Evolutionary conservation across 805 yeast species (phyloP), one percentile per base, ranked within the genome.

Genomic region (Brettanomyces sp.): DNA sequence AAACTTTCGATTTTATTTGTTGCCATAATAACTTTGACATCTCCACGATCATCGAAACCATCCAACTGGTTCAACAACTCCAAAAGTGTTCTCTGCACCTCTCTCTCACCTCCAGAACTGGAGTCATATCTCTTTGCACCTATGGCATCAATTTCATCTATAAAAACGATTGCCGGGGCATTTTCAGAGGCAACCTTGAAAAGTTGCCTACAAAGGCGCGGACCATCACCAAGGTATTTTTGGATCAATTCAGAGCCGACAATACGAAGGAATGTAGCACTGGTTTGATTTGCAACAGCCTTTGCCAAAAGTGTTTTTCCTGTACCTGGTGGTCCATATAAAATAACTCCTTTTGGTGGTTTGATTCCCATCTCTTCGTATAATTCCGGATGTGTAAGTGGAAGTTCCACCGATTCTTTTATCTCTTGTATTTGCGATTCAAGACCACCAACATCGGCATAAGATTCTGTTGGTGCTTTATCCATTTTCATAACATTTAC

Each of bases 341-440:
- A 73, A 56, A 91, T 90, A 44, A 91, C 98, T 69, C 98, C 98
- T 69, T 91, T 91, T 45, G 98, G 98, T 11, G 97, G 98, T 60
- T 90, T 89, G 59, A 91, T 91, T 57, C 98, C 98, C 97, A 91
- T 90, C 66, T 90, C 97, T 69, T 93, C 96, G 66, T 90, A 91
- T 56, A 91, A 71, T 65, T 91, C 98, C 0, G 98, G 98, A 66
- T 91, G 97, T 12, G 96, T 89, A 52, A 90, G 73, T 11, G 98
- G 98, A 57, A 91, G 74, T 66, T 91, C 98, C 13, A 91, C 97
- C 6, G 96, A 86, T 67, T 91, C 98, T 68, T 93, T 93, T 57
- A 93, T 93, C 67, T 93, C 99, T 71, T 93, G 96, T 60, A 93
- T 91, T 70, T 93, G 99, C 11, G 81, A 65, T 65, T 93, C 98